Base-by-base conservation (phyloP, 768 basidiomycete genomes). In the Podaxis sp. region DNA sequence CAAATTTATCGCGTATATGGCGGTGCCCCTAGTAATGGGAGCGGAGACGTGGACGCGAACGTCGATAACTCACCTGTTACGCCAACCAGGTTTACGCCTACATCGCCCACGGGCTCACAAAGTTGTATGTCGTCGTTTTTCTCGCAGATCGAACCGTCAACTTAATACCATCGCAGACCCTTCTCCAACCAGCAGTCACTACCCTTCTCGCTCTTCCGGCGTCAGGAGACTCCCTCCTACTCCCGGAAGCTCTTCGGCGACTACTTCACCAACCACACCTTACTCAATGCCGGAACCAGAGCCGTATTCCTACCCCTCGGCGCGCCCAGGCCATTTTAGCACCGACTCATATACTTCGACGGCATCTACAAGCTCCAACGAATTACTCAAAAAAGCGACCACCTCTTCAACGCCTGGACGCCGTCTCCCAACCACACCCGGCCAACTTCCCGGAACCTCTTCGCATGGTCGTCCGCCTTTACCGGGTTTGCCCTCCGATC, bases 211-310 rank as follows among this genome's bases (percentile, higher is more conserved):
- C 30, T 46, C 44, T 28, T 13, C 42, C 12, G 38, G 40, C 12
- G 54, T 57, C 17, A 42, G 81, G 57, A 77, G 78, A 48, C 71
- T 83, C 38, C 82, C 82, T 5, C 80, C 79, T 28, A 81, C 80
- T 7, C 82, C 82, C 38, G 75, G 70, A 28, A 58, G 65, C 33
- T 72, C 78, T n/a, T 71, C 75, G 19, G 67, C 72, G 13, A 67
- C 69, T 5, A 59, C 69, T 24, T 70, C 72, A 8, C 66, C 74
- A 30, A 68, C 68, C 12, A 65, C 61, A 4, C 42, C 73, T 17
- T 68, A 73, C 36, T n/a, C 70, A 11, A 82, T 82, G 77, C 80
- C 81, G 2, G 80, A 79, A 64, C 77, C 82, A 1, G 77, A 80
- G 38, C 73, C 72, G 3, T 80, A 77, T 69, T 66, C 74, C 58